Evolutionary conservation across 179 eudicot genomes (phyloP).

Genomic region (Nepenthes alata): DNA sequence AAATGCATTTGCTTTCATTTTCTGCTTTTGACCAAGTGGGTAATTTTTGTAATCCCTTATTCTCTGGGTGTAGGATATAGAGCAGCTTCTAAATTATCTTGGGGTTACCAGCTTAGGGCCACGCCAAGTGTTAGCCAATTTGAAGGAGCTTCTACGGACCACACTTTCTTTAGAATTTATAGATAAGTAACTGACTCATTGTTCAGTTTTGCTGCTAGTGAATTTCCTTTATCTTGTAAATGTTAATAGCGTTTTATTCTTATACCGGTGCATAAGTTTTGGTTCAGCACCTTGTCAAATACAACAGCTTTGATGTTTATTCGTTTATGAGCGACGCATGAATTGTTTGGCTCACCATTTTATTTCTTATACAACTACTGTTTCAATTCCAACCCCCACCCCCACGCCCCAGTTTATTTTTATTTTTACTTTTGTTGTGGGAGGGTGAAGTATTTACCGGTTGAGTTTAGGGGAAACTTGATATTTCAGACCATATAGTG

Average conservation of each 20-base stretch:
- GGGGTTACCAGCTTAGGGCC: constrained; percentile 87
- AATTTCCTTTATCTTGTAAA: constrained; percentile 11
- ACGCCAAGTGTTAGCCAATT: constrained; percentile 71
- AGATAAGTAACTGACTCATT: constrained; percentile 23
- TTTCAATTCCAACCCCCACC: too few species aligned
- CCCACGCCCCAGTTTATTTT: too few species aligned
- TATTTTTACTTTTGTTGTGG: too few species aligned
- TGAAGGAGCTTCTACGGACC: constrained; percentile 66
- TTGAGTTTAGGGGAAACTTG: too few species aligned
- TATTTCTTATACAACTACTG: too few species aligned
- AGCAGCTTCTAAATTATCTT: constrained; percentile 81
- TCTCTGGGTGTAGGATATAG: constrained; percentile 60
- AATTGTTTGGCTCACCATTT: too few species aligned
- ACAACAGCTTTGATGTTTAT: too few species aligned
- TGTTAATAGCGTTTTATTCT: constrained; percentile 2
- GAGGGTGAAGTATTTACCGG: too few species aligned
- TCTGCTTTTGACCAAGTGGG: neutral
- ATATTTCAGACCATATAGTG: too few species aligned
- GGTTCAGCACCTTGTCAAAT: constrained; percentile 15
- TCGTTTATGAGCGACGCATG: too few species aligned
- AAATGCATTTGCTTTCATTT: neutral
- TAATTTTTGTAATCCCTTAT: neutral
- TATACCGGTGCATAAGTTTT: constrained; percentile 7
- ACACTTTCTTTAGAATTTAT: constrained; percentile 62
- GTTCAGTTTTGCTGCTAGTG: neutral